These are phyloP conservation scores for Penicillium roqueforti DNA, from an alignment of 495 filamentous ascomycete species.

Conservation along the genomic window DNA sequence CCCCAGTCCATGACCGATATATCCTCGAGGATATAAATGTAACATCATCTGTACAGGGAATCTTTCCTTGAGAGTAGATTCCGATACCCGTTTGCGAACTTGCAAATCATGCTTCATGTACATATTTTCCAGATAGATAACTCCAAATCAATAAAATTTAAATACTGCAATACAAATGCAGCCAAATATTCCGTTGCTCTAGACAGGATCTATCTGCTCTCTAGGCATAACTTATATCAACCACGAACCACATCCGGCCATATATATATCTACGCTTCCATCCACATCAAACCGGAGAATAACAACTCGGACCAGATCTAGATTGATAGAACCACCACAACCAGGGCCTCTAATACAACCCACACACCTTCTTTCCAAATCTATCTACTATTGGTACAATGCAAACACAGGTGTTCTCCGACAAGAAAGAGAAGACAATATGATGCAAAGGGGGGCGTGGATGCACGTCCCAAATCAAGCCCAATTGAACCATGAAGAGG, in stretches of 20 bases:
- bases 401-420: conserved; percentile 18
- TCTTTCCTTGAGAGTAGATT: conserved; percentile 2
- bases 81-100: conserved; percentile 1
- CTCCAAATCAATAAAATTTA: not conserved
- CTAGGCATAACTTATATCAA: not conserved
- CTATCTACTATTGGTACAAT: conserved; percentile 41
- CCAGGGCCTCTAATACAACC: conserved; percentile 2
- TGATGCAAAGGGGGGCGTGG: conserved; percentile 3
- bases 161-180: too few relatives aligned
- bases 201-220: not conserved
- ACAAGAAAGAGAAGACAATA: conserved; percentile 13
- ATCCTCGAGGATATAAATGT: not conserved
- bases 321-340: conserved; percentile 7
- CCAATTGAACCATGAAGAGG: conserved; percentile 5
- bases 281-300: not conserved
- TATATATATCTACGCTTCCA: not conserved
- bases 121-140: conserved; percentile 1
- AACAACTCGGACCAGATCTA: not conserved
- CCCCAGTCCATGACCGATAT: not conserved
- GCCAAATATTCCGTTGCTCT: not conserved
- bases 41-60: conserved; percentile 10
- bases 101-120: conserved; percentile 7
- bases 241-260: too few relatives aligned
- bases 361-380: conserved; percentile 23
- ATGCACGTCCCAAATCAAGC: conserved; percentile 8